Evolutionary conservation across 2,329 filamentous ascomycete species (phyloP), one percentile per base, ranked within the genome.

Genomic region (Aphanoascus verrucosus): DNA sequence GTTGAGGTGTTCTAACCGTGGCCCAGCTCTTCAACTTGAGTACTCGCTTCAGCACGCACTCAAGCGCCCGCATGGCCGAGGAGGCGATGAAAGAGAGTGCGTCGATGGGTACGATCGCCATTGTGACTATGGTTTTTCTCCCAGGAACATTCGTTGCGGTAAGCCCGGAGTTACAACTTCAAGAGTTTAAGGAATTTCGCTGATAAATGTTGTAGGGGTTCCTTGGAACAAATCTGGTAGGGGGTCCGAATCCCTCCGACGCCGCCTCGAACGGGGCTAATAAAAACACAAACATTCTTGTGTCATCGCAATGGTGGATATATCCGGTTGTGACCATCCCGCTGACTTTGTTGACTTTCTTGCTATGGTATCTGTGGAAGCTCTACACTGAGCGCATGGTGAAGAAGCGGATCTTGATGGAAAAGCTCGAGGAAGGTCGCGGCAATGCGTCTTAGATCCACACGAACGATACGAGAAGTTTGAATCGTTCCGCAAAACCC

Each of bases 61-160:
- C 49, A 2, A 55, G 49, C 38, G 42, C 48, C 11, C 42, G 49
- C 1, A 55, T 55, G 32, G 59, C 61, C 1, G 54, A 54, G 5
- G 59, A 60, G n/a, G 52, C 61, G 1, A 65, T 62, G 51, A 56
- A 61, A 32, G 67, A 69, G 47, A 67, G 65, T 50, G 60, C 63
- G 1, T 63, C 65, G 6, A 71, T 73, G 67, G 65, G 68, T 45
- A 66, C 65, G 2, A 66, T 73, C 14, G 67, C 70, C 0, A 58
- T 70, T 1, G 61, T 73, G 52, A 72, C 68, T 37, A 69, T 72
- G 58, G 55, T 66, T 1, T 73, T 72, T 55, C 65, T 72, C 1
- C 71, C 71, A 1, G 68, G 65, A 0, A 71, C 69, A 11, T 72
- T 72, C 56, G 64, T 72, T 56, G 67, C 70, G 57, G 56, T 55